Conservation (phyloP, 2,329 filamentous ascomycete genomes). For the Pseudogymnoascus sp. region DNA sequence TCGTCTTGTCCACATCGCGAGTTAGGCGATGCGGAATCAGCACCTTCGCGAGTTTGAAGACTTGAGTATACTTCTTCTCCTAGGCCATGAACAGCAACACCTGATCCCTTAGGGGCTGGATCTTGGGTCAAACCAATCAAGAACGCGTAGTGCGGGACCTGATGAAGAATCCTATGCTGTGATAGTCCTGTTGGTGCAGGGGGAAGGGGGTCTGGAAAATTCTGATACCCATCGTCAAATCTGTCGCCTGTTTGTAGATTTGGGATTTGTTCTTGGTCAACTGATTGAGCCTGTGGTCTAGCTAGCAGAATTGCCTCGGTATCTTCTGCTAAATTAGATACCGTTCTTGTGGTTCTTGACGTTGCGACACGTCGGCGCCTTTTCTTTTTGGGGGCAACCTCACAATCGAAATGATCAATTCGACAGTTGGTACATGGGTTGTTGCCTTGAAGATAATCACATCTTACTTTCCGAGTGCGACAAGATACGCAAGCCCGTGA, state of each 20-base stretch:
- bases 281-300: not conserved
- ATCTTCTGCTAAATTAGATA: not conserved
- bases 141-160: constrained; percentile 6
- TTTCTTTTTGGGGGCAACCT: not conserved
- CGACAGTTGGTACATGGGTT: not conserved
- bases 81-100: not conserved
- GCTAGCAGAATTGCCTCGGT: not conserved
- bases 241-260: not conserved
- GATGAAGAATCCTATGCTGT: constrained; percentile 5
- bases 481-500: not conserved
- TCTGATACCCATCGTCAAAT: not conserved
- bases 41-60: not conserved
- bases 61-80: not conserved
- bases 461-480: not conserved
- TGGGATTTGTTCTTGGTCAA: not conserved
- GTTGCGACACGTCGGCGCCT: not conserved
- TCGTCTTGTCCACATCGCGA: constrained; percentile 9
- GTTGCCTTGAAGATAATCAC: not conserved
- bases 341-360: not conserved
- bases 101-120: not conserved
- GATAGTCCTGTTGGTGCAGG: not conserved
- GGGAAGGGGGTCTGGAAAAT: not conserved
- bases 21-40: not conserved
- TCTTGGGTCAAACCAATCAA: constrained; percentile 1
- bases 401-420: not conserved